Base-by-base conservation (phyloP, 345 rosid genomes). In the Durio zibethinus region DNA sequence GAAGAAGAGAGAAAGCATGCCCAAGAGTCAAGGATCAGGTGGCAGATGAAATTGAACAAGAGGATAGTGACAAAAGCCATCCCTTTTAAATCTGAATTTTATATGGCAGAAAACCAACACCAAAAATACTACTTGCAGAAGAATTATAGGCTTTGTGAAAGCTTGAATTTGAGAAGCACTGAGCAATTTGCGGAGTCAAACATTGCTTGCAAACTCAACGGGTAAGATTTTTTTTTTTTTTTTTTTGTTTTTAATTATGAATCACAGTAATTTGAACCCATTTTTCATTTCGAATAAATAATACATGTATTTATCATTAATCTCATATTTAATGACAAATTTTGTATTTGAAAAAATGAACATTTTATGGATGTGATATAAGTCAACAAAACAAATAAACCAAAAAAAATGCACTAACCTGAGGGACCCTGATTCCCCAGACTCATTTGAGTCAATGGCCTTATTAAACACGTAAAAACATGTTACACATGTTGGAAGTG, bases 161-260 rank as follows among this genome's bases (percentile, higher is more conserved):
- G 69, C 48, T 45, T 74, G 74, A 74, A 72, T 23, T 76, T 79
- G 0, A 73, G 81, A 23, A 79, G 78, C 74, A 73, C 74, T 2
- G 10, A 18, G 16, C 74, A 79, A 40, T 79, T 79, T 25, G 81
- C 53, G 65, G 77, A 65, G 67, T 79, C 78, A 14, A 74, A n/a
- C 43, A 56, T 74, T 43, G 78, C 82, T 45, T 79, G 78, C 78
- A 79, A 74, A 79, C 78, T 79, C 74, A 79, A 74, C 5, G 78
- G 78, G 74, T 79, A 66, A 64, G 65, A 52, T 0, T 0, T 16
- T 66, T 76, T 36, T 29, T 1, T 7, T 57, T 10, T 10, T 57
- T 16, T 66, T 66, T 36, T 29, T 4, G 10, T 57, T 10, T 23
- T 57, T 1, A 33, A 38, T 2, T 38, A 38, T n/a, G n/a, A n/a